These are phyloP conservation scores for Chenopodium berlandieri DNA, from an alignment of 148 eudicot genomes.

Conservation along the genomic window DNA sequence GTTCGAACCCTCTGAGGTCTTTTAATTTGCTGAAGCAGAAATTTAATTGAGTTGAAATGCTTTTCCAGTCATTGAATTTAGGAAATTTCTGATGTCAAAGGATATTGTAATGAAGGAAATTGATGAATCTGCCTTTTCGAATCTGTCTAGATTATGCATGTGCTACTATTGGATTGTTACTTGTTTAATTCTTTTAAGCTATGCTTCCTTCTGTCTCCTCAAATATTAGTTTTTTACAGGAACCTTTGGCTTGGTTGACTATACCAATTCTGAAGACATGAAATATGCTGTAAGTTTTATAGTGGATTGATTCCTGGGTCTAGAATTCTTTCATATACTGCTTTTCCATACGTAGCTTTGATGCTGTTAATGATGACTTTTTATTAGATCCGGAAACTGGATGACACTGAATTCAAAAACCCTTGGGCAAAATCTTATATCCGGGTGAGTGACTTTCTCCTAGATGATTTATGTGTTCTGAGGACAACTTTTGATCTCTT, in stretches of 20 bases:
- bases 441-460: constrained; percentile 51
- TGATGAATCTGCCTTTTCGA: background rate
- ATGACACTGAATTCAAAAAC: constrained; percentile 92
- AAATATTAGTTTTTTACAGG: constrained; percentile 40
- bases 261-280: constrained; percentile 93
- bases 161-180: background rate
- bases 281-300: constrained; percentile 87
- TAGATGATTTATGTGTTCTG: background rate
- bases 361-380: background rate
- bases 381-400: constrained; percentile 83
- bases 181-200: constrained; percentile 5
- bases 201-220: background rate
- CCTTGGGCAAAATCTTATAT: constrained; percentile 90
- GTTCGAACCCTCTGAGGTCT: background rate
- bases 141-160: background rate
- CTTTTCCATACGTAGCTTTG: background rate
- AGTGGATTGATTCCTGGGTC: background rate
- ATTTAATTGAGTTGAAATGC: background rate
- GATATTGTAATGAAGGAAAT: background rate
- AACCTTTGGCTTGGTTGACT: constrained; percentile 92
- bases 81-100: background rate
- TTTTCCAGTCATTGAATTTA: background rate
- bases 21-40: background rate
- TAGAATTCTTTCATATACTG: background rate
- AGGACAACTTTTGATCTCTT: background rate